Evolutionary conservation across 352 stramenopile genomes (phyloP).

Genomic region (Lagenidium giganteum): DNA sequence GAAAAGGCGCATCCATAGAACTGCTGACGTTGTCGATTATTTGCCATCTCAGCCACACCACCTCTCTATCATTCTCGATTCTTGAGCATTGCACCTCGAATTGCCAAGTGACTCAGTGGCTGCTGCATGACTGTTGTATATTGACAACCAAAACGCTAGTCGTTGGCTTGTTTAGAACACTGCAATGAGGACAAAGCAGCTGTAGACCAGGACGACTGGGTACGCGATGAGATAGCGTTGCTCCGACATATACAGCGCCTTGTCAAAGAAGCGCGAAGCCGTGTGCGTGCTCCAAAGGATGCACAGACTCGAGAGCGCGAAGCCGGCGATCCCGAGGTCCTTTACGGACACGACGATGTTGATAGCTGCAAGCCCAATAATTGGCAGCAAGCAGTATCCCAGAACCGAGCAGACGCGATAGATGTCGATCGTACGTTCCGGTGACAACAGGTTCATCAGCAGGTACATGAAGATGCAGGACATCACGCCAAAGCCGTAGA

Average conservation of each 20-base stretch:
- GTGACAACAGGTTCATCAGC: constrained; percentile 94
- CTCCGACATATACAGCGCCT: constrained; percentile 92
- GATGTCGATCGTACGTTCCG: constrained; percentile 84
- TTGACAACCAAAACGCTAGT: too few species aligned
- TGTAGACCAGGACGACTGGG: constrained; percentile 96
- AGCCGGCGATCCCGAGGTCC: constrained; percentile 64
- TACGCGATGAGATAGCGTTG: constrained; percentile 98
- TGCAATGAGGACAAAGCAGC: constrained; percentile 98
- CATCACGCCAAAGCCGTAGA: constrained; percentile 98
- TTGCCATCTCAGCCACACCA: too few species aligned
- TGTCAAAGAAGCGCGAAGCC: constrained; percentile 94
- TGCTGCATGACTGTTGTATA: too few species aligned
- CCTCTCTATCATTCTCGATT: too few species aligned
- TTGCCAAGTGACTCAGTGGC: too few species aligned
- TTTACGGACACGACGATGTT: constrained; percentile 91
- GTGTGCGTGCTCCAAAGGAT: constrained; percentile 95
- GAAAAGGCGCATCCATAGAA: too few species aligned
- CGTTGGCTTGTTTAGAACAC: constrained; percentile 86
- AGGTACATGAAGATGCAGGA: constrained; percentile 95
- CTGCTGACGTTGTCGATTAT: too few species aligned
- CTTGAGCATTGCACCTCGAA: too few species aligned
- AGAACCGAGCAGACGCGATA: constrained; percentile 94
- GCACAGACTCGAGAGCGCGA: constrained; percentile 79
- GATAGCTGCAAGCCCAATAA: constrained; percentile 93
- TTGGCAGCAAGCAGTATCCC: constrained; percentile 96